Conservation (phyloP, 2,329 filamentous ascomycete genomes). For the Albophoma yamanashiensis region DNA sequence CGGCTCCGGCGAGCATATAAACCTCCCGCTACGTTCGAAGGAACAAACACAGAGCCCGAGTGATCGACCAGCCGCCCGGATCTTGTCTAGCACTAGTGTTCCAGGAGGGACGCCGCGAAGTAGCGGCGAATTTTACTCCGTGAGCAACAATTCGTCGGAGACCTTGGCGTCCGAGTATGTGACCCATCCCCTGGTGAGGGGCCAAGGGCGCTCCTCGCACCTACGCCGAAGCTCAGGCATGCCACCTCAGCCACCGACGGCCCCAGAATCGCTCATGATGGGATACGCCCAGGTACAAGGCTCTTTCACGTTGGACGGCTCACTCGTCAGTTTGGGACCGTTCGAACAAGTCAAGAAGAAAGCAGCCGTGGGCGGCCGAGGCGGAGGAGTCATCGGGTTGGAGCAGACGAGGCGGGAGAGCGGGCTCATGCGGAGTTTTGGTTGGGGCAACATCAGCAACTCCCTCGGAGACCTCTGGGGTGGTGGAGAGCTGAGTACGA, state of each 20-base stretch:
- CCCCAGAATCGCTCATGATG: conserved; percentile 87
- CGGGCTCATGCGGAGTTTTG: conserved; percentile 72
- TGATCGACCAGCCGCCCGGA: conserved; percentile 50
- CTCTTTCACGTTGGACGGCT: conserved; percentile 84
- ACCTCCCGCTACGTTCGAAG: conserved; percentile 28
- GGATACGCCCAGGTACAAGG: conserved; percentile 92
- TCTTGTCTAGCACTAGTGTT: conserved; percentile 69
- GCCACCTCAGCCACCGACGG: conserved; percentile 30
- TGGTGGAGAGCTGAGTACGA: conserved; percentile 76
- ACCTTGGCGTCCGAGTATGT: conserved; percentile 86
- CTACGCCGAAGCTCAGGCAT: conserved; percentile 36
- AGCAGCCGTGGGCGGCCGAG: conserved; percentile 78
- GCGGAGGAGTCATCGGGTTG: conserved; percentile 74
- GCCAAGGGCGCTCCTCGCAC: conserved; percentile 29
- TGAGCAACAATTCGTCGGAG: conserved; percentile 92
- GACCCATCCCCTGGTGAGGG: conserved; percentile 31
- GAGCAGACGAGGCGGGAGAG: conserved; percentile 64
- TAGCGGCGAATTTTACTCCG: conserved; percentile 88
- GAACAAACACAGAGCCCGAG: conserved; percentile 38
- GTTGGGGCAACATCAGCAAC: conserved; percentile 80
- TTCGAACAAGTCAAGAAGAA: conserved; percentile 97
- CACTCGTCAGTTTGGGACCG: conserved; percentile 74
- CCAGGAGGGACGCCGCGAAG: conserved; percentile 70
- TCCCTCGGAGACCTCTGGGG: conserved; percentile 84
- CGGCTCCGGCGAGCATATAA: conserved; percentile 20